These are phyloP conservation scores for Hypseocharis bilobata DNA, from an alignment of 441 rosid genomes.

Conservation along the genomic window DNA sequence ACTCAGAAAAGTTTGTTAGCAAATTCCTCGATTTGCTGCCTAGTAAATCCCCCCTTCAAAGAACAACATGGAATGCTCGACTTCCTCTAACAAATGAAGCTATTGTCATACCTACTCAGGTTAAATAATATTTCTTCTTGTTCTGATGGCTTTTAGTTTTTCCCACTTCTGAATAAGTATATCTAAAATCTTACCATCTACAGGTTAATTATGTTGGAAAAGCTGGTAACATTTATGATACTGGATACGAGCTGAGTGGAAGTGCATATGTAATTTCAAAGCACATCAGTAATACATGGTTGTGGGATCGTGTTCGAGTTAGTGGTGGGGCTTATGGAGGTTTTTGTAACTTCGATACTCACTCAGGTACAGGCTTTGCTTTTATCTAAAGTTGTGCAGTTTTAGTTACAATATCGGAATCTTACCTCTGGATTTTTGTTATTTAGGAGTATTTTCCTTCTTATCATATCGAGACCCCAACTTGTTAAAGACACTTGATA, in stretches of 20 bases:
- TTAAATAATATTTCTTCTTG: constrained; percentile 14
- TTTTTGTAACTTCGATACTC: constrained; percentile 80
- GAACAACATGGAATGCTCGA: constrained; percentile 44
- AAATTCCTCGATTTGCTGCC: constrained; percentile 87
- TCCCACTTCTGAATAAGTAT: neutral
- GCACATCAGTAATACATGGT: constrained; percentile 79
- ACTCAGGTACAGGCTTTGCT: constrained; percentile 52
- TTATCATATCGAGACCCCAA: constrained; percentile 92
- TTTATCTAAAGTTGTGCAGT: neutral
- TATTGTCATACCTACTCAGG: constrained; percentile 90
- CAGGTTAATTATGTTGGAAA: constrained; percentile 97
- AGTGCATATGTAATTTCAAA: constrained; percentile 92
- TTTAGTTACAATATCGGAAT: neutral
- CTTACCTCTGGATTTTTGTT: constrained; percentile 19
- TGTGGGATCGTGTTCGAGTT: constrained; percentile 93
- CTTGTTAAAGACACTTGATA: constrained; percentile 71
- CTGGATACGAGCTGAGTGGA: constrained; percentile 67
- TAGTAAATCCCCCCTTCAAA: constrained; percentile 33
- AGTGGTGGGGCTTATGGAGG: constrained; percentile 98
- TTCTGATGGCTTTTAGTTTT: neutral
- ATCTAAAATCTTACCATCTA: constrained; percentile 10
- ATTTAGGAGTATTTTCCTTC: constrained; percentile 72
- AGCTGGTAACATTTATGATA: constrained; percentile 66
- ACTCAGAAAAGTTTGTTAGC: constrained; percentile 47
- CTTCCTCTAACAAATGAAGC: constrained; percentile 72